Evolutionary conservation across 257 asterid genomes (phyloP).

Genomic region (Jaltomata sinuosa): DNA sequence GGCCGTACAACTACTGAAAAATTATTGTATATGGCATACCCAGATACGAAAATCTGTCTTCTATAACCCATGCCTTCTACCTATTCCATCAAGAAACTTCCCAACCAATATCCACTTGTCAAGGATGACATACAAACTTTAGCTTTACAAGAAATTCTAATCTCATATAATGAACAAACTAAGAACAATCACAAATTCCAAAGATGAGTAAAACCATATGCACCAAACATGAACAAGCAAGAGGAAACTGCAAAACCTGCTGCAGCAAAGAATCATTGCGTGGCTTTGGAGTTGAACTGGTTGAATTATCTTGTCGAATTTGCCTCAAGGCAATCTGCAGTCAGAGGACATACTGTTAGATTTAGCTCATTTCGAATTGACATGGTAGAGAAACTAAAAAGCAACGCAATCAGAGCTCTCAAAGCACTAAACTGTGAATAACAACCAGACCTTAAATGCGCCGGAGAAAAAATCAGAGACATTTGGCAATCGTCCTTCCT

Average conservation of each 20-base stretch:
- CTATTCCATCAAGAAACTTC: not conserved
- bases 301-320: conserved; percentile 47
- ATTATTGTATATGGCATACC: not conserved
- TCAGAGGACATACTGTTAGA: conserved; percentile 2
- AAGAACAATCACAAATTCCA: not conserved
- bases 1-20: not conserved
- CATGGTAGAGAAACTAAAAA: not conserved
- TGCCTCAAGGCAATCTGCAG: conserved; percentile 50
- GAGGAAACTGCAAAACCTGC: conserved; percentile 45
- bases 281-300: conserved; percentile 48
- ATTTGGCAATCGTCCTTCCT: conserved; percentile 52
- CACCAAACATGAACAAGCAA: not conserved
- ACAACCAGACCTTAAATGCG: conserved; percentile 58
- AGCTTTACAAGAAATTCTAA: not conserved
- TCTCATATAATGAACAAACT: not conserved
- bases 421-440: not conserved
- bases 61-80: not conserved
- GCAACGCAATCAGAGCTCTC: not conserved
- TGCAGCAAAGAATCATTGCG: conserved; percentile 57
- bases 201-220: not conserved
- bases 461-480: conserved; percentile 57
- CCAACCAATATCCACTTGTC: not conserved
- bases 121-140: not conserved
- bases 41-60: not conserved
- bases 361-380: conserved; percentile 1